Evolutionary conservation across 2,329 filamentous ascomycete genomes (phyloP).

Genomic region (Dactylellina sp.): DNA sequence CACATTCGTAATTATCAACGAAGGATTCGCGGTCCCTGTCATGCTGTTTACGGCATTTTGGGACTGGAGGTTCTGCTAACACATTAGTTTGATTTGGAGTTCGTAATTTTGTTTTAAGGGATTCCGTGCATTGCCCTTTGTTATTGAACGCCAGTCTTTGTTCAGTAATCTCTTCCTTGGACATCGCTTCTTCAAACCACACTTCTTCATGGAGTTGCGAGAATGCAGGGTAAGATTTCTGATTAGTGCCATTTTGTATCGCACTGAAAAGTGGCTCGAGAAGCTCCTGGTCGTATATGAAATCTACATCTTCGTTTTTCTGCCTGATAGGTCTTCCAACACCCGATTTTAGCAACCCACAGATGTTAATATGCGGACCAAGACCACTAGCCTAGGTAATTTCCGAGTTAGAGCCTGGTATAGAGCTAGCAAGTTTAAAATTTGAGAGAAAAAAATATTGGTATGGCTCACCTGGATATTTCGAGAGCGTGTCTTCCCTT

Average conservation of each 20-base stretch:
- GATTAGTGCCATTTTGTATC: not conserved
- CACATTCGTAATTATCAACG: constrained; percentile 18
- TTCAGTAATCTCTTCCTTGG: constrained; percentile 23
- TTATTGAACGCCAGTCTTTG: constrained; percentile 19
- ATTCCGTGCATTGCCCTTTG: not conserved
- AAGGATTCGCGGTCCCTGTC: not conserved
- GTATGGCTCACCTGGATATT: not conserved
- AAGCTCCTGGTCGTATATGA: constrained; percentile 2
- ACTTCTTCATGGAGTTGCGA: constrained; percentile 22
- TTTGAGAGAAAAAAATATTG: not conserved
- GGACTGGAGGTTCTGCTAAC: not conserved
- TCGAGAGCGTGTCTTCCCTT: not conserved
- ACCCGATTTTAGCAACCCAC: not conserved
- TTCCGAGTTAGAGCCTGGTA: not conserved
- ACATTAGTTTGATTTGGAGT: not conserved
- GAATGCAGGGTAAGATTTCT: constrained; percentile 8
- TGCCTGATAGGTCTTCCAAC: not conserved
- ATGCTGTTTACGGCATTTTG: constrained; percentile 17
- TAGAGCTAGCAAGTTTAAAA: not conserved
- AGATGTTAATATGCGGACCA: not conserved
- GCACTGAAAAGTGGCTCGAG: constrained; percentile 5
- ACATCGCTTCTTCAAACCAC: constrained; percentile 25
- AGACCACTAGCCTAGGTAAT: not conserved
- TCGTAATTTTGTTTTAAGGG: not conserved
- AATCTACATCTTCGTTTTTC: not conserved